Conservation (phyloP, 2,329 filamentous ascomycete genomes). For the Xylaria sp. region DNA sequence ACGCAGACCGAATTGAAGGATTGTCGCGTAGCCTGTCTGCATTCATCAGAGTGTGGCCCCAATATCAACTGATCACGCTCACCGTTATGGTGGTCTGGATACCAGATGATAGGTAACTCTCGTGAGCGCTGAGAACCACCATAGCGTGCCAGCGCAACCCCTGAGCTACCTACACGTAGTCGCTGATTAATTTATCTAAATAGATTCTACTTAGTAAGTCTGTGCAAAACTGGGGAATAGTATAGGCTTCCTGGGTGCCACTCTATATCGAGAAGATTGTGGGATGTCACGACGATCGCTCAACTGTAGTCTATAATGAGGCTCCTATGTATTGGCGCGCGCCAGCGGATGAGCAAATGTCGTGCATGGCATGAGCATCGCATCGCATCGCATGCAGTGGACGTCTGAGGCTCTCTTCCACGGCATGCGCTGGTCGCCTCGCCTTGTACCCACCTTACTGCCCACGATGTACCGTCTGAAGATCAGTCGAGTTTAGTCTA, state of each 20-base stretch:
- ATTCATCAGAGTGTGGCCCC: not conserved
- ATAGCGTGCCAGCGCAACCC: not conserved
- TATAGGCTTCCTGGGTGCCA: not conserved
- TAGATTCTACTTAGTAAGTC: not conserved
- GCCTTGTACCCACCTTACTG: conserved; percentile 45
- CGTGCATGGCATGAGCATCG: conserved; percentile 49
- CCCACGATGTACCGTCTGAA: conserved; percentile 40
- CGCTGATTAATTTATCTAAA: not conserved
- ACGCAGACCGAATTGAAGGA: conserved; percentile 11
- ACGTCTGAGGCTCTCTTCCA: conserved; percentile 49
- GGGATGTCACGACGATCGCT: conserved; percentile 19
- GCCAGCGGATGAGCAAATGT: conserved; percentile 43
- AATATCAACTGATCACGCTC: not conserved
- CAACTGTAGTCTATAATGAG: conserved; percentile 29
- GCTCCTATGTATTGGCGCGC: conserved; percentile 35
- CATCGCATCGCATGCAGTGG: conserved; percentile 46
- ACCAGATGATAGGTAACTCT: not conserved
- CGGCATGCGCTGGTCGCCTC: conserved; percentile 42
- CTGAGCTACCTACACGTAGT: no score
- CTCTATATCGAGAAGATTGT: not conserved
- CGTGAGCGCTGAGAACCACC: not conserved
- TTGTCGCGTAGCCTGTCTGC: not conserved
- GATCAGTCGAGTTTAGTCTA: conserved; percentile 26
- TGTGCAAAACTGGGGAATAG: not conserved
- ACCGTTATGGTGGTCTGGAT: not conserved